Percentiles rank a stretch among this genome's conserved stretches.
phyloP scores from a whole-genome alignment of 2,329 filamentous ascomycete species.

The Aspergillus uvarum region DNA sequence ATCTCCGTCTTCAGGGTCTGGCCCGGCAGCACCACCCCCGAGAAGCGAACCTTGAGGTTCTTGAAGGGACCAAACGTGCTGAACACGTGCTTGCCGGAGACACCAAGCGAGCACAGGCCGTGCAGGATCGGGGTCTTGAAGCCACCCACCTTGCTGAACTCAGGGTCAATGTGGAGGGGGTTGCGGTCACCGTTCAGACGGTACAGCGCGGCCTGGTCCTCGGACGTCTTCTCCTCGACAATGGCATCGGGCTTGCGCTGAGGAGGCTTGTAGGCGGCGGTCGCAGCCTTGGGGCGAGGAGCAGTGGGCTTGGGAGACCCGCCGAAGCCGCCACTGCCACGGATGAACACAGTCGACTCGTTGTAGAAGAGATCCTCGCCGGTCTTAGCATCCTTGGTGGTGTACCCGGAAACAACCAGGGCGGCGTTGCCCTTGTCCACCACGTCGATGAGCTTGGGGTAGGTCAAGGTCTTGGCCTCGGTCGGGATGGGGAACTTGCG shows the following conservation, averaged over 20 bases:
- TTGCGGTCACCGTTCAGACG: slow-evolving; percentile 92
- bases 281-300: slow-evolving; percentile 73
- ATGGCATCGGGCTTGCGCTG: slow-evolving; percentile 74
- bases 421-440: slow-evolving; percentile 93
- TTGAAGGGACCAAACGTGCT: slow-evolving; percentile 78
- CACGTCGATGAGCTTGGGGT: slow-evolving; percentile 83
- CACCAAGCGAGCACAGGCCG: slow-evolving; percentile 92
- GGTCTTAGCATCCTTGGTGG: slow-evolving; percentile 79
- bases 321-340: slow-evolving; percentile 86
- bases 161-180: slow-evolving; percentile 91
- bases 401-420: slow-evolving; percentile 74
- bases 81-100: slow-evolving; percentile 86
- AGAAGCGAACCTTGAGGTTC: slow-evolving; percentile 92
- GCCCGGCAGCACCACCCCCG: slow-evolving; percentile 78
- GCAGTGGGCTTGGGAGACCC: slow-evolving; percentile 70
- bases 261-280: slow-evolving; percentile 75
- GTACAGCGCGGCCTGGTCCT: slow-evolving; percentile 92
- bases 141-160: slow-evolving; percentile 90
- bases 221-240: slow-evolving; percentile 79
- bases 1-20: slow-evolving; percentile 92
- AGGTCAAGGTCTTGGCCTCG: slow-evolving; percentile 70
- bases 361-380: slow-evolving; percentile 96
- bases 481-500: slow-evolving; percentile 90
- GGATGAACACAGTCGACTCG: slow-evolving; percentile 88
- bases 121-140: slow-evolving; percentile 95